Evolutionary conservation across 192 early-diverging fungal species (phyloP).

Genomic region (Phlyctochytrium bullatum): DNA sequence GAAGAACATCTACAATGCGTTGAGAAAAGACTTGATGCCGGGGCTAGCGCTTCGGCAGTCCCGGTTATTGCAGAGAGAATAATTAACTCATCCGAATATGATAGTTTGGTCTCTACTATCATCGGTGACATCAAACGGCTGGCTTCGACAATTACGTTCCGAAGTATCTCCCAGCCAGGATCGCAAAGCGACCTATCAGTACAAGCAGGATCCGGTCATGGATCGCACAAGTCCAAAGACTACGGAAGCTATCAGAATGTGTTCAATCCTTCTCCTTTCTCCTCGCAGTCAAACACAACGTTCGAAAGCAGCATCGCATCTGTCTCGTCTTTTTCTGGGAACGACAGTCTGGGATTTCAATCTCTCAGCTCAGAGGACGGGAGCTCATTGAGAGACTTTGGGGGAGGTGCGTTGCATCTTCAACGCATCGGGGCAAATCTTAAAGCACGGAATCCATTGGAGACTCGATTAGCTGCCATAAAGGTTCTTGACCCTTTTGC

Average conservation of each 20-base stretch:
- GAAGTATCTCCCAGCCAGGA: neutral
- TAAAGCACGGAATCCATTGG: conserved; percentile 27
- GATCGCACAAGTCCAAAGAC: neutral
- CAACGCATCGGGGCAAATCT: conserved; percentile 31
- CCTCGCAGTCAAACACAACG: conserved; percentile 38
- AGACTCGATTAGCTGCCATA: conserved; percentile 33
- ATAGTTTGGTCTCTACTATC: conserved; percentile 23
- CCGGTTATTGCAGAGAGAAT: conserved; percentile 45
- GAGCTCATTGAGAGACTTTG: neutral
- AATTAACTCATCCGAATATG: conserved; percentile 45
- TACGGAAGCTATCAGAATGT: conserved; percentile 6
- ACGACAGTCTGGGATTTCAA: conserved; percentile 26
- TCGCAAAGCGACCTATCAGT: neutral
- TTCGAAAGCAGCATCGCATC: conserved; percentile 27
- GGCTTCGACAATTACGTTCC: conserved; percentile 13
- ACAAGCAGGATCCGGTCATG: neutral
- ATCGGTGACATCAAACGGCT: conserved; percentile 27
- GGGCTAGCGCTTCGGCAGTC: conserved; percentile 14
- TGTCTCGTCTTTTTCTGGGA: neutral
- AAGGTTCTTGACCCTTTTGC: conserved; percentile 27
- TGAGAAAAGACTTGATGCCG: conserved; percentile 1
- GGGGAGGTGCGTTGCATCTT: neutral
- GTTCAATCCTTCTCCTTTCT: conserved; percentile 27
- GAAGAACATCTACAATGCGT: conserved; percentile 20
- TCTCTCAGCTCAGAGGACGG: conserved; percentile 41